Base-by-base conservation (phyloP, 1,139 yeast genomes). In the Sugiyamaella novakii region DNA sequence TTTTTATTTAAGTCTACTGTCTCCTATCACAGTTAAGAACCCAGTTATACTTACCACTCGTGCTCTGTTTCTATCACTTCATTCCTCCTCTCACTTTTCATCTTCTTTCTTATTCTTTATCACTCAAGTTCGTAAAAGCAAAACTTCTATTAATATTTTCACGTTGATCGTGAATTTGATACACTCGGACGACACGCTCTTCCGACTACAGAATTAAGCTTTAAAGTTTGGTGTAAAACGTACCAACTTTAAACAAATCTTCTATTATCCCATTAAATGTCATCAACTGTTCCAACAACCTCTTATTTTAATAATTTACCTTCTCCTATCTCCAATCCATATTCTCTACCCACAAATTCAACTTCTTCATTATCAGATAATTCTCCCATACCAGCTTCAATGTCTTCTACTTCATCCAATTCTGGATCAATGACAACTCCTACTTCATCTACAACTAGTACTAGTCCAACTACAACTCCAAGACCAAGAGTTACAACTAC, bases 401-500 rank as follows among this genome's bases (percentile, higher is more conserved):
- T 29, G 34, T 39, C 43, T n/a, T 34, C 28, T n/a, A 39, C 43
- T 12, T 22, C 34, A 2, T 29, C 39, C 12, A 42, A 31, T 42
- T 22, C 46, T 19, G 46, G 46, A 18, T 42, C 47, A 43, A 35
- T 29, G 40, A 25, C 41, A 11, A 42, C 39, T 14, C 46, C 46
- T 25, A 12, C 46, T 14, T 15, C 33, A 21, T 31, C 39, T 2
- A 45, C 18, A 17, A 38, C 43, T 8, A 38, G 8, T 22, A 22
- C 25, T 8, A 15, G 8, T 24, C 4, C 33, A n/a, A 39, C 33
- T 12, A 17, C 43, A 3, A 11, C 46, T 38, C 29, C 51, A 28
- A 33, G 56, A 51, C 96, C 96, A 8, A 73, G 92, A 52, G 91
- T 89, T 47, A 87, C 95, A 39, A 88, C 97, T 5, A 87, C 96